These are phyloP conservation scores for Hydrangea macrophylla DNA, from an alignment of 148 eudicot species.

Conservation along the genomic window DNA sequence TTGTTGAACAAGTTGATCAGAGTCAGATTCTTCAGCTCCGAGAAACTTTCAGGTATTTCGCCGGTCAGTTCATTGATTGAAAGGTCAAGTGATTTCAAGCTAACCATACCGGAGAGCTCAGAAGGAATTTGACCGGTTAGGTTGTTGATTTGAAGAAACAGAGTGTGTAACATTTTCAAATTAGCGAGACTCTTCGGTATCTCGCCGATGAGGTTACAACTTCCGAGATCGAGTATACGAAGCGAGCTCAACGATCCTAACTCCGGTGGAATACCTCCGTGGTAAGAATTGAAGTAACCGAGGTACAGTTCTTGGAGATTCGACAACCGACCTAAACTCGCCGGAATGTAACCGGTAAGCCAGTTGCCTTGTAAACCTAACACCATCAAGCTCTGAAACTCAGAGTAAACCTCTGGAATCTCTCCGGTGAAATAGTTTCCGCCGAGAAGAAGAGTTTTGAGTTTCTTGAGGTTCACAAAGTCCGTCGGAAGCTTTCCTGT, in stretches of 20 bases:
- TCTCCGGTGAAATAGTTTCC: constrained; percentile 77
- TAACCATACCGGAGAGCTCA: constrained; percentile 33
- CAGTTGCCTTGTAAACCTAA: constrained; percentile 56
- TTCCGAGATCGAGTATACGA: constrained; percentile 37
- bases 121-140: constrained; percentile 51
- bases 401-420: constrained; percentile 54
- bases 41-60: constrained; percentile 45
- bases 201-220: constrained; percentile 49
- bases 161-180: constrained; percentile 39
- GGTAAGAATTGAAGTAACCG: constrained; percentile 41
- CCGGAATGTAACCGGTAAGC: constrained; percentile 53
- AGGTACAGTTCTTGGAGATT: constrained; percentile 28
- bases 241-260: constrained; percentile 42
- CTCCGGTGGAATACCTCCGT: constrained; percentile 72
- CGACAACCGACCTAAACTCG: constrained; percentile 26
- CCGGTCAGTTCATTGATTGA: constrained; percentile 50
- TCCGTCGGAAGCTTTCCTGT: constrained; percentile 48
- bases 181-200: constrained; percentile 50
- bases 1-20: constrained; percentile 47
- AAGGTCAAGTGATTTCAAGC: constrained; percentile 42
- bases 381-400: constrained; percentile 25
- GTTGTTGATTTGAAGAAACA: constrained; percentile 50
- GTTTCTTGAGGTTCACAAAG: constrained; percentile 23
- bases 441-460: constrained; percentile 40
- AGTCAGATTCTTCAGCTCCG: constrained; percentile 33